Base-by-base conservation (phyloP, 2,329 filamentous ascomycete species). In the Aspergillus sp. region DNA sequence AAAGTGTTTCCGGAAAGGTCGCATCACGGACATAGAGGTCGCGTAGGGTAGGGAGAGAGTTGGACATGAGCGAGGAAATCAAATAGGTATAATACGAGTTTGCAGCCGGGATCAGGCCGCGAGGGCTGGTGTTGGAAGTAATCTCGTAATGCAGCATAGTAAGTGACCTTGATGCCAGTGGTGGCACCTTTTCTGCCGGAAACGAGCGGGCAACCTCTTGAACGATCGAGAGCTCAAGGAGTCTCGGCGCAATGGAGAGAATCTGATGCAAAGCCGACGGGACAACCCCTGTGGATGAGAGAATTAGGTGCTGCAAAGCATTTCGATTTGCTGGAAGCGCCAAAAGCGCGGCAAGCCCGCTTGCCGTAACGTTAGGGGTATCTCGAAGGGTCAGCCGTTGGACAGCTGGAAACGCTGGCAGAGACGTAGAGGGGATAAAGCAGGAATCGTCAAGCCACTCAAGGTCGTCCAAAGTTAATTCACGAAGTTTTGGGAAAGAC, bases 21-120 rank as follows among this genome's bases (percentile, higher is more conserved):
- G 85, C 80, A 57, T 96, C 90, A 40, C 88, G 85, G 12, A 96
- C 91, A 62, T 94, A 96, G 6, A 97, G 78, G 19, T 83, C 79
- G 31, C 77, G 77, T 7, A 97, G 75, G 31, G 77, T 79, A 1
- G 90, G 89, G 6, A 97, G 76, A 6, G 81, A 79, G 49, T 85
- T 85, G 11, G 82, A 78, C 47, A 93, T 80, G 29, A 97, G 79
- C 0, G 88, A 95, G n/a, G 79, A 79, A 27, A 88, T 83, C 13
- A 97, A 79, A 66, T 95, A 95, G 48, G 81, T 79, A 66, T 96
- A 95, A 70, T 95, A 94, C 12, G 76, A 78, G 26, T 71, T 68
- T 6, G 73, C 69, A 1, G 76, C 72, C 0, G 72, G 67, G 39
- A 75, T 72, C 40, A 77, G 63, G 8, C 71, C 67, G 47, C 81